Conservation (phyloP, 306 rosid species). For the Castanospermum australe region DNA sequence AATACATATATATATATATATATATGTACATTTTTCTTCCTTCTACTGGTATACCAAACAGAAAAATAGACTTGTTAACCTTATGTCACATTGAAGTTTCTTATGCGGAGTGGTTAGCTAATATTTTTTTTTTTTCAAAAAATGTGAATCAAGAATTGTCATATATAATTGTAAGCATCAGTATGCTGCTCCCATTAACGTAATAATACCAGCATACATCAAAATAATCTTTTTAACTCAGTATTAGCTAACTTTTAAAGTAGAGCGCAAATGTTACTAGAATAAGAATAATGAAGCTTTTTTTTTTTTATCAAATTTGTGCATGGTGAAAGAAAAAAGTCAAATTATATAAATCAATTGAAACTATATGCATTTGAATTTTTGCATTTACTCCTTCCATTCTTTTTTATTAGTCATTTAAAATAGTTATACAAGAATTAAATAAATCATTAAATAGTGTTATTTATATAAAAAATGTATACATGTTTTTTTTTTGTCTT, state of each 20-base stretch:
- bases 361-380: no score
- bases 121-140: no score
- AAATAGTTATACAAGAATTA: no score
- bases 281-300: background rate
- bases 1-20: no score
- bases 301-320: background rate
- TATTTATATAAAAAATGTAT: no score
- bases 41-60: background rate
- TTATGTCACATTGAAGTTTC: slow-evolving; percentile 21
- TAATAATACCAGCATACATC: background rate
- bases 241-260: background rate
- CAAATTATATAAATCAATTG: background rate
- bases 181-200: background rate
- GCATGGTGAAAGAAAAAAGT: background rate
- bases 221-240: background rate
- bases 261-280: background rate
- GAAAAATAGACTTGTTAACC: background rate
- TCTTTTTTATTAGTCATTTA: no score
- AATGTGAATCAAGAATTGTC: slow-evolving; percentile 22
- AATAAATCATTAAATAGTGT: no score
- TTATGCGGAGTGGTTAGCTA: background rate
- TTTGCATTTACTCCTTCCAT: no score
- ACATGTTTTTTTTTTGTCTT: no score
- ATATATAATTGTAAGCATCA: slow-evolving; percentile 12
- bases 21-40: background rate